These are phyloP conservation scores for Pilaira anomala DNA, from an alignment of 192 early-diverging fungal genomes.

Conservation along the genomic window DNA sequence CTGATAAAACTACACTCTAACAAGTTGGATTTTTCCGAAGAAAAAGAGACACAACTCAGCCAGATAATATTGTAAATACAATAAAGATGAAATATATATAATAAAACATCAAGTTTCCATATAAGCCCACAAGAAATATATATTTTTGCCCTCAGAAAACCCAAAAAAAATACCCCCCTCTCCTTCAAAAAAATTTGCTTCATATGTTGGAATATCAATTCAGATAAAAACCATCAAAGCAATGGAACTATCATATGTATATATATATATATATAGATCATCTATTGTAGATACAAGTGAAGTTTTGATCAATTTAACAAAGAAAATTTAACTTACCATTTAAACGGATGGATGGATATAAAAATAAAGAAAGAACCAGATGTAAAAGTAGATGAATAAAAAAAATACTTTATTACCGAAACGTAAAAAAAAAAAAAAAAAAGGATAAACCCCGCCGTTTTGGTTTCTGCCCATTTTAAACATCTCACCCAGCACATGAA, in stretches of 20 bases:
- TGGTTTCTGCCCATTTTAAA: too few species aligned
- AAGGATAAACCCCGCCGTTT: too few species aligned
- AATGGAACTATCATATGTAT: not conserved
- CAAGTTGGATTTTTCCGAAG: slow-evolving; percentile 1
- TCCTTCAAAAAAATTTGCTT: too few species aligned
- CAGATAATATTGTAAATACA: slow-evolving; percentile 1
- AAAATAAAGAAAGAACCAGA: not conserved
- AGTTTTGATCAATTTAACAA: not conserved
- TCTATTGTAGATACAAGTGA: slow-evolving; percentile 12
- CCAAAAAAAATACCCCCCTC: too few species aligned
- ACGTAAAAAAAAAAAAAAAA: too few species aligned
- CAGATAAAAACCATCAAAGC: not conserved
- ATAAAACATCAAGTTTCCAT: not conserved
- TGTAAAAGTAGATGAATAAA: not conserved
- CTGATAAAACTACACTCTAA: slow-evolving; percentile 22
- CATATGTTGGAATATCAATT: too few species aligned
- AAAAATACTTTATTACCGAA: too few species aligned
- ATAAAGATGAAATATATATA: not conserved
- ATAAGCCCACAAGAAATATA: not conserved
- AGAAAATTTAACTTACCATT: slow-evolving; percentile 10
- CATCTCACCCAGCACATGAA: too few species aligned
- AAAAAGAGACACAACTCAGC: slow-evolving; percentile 17
- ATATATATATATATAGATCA: not conserved
- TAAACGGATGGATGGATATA: slow-evolving; percentile 9
- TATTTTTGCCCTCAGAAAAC: not conserved